These are phyloP conservation scores for Auriscalpium vulgare DNA, from an alignment of 768 basidiomycete genomes.

Conservation along the genomic window DNA sequence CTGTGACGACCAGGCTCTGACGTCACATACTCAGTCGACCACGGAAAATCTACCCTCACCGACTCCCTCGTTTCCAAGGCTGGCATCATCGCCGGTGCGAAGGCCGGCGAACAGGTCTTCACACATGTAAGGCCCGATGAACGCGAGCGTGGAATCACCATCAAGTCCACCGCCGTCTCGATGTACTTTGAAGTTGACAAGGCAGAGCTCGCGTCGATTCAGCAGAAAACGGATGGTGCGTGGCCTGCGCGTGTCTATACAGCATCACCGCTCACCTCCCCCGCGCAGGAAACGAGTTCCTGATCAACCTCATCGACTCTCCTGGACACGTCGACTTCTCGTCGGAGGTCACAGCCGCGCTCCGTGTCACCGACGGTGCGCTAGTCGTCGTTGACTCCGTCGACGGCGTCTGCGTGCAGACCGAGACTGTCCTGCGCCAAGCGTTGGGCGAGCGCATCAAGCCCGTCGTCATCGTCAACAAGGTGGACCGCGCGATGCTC, in stretches of 20 bases:
- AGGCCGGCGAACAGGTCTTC: slow-evolving; percentile 94
- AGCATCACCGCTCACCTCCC: slow-evolving; percentile 6
- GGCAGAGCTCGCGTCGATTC: slow-evolving; percentile 77
- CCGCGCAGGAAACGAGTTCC: slow-evolving; percentile 76
- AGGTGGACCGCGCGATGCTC: slow-evolving; percentile 98
- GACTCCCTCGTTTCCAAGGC: slow-evolving; percentile 99
- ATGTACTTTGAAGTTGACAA: slow-evolving; percentile 98
- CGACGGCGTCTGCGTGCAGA: slow-evolving; percentile 99
- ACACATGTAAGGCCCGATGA: slow-evolving; percentile 97
- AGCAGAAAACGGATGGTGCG: slow-evolving; percentile 90
- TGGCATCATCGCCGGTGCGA: slow-evolving; percentile 92
- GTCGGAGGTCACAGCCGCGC: slow-evolving; percentile 98
- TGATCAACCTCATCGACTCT: slow-evolving; percentile 99
- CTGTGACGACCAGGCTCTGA: neutral
- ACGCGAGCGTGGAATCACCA: slow-evolving; percentile 99
- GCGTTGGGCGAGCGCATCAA: slow-evolving; percentile 98
- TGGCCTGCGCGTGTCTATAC: slow-evolving; percentile 1
- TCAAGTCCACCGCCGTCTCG: slow-evolving; percentile 99
- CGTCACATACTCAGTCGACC: slow-evolving; percentile 63
- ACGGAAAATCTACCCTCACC: slow-evolving; percentile 99
- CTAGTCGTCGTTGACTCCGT: slow-evolving; percentile 99
- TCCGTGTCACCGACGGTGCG: slow-evolving; percentile 99
- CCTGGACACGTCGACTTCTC: slow-evolving; percentile 99
- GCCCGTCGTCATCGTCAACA: slow-evolving; percentile 99
- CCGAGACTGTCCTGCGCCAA: slow-evolving; percentile 97